Evolutionary conservation across 495 filamentous ascomycete species (phyloP).

Genomic region (Echria macrotheca): DNA sequence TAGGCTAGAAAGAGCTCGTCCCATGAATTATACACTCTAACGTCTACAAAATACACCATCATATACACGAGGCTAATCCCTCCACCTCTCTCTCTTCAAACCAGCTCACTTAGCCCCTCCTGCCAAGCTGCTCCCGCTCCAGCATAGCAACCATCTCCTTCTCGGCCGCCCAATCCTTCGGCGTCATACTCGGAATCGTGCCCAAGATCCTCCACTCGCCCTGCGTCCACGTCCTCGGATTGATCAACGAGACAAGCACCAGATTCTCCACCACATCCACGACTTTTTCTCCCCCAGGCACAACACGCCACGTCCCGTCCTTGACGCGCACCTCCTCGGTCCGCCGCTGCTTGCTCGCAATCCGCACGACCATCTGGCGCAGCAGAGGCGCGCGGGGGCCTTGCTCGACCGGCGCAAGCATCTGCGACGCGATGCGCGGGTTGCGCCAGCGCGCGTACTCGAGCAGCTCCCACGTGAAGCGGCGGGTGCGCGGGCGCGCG

Average conservation of each 20-base stretch:
- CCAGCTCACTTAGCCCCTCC: too few relatives aligned
- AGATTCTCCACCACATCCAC: slow-evolving; percentile 70
- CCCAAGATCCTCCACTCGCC: slow-evolving; percentile 75
- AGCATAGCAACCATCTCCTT: slow-evolving; percentile 9
- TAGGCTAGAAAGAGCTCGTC: too few relatives aligned
- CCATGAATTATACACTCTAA: too few relatives aligned
- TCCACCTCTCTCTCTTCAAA: too few relatives aligned
- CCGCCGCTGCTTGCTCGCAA: slow-evolving; percentile 62
- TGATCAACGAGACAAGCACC: slow-evolving; percentile 61
- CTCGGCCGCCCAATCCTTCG: slow-evolving; percentile 38
- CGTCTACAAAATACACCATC: too few relatives aligned
- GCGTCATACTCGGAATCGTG: slow-evolving; percentile 54
- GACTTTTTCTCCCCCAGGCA: slow-evolving; percentile 47
- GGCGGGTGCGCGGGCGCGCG: slow-evolving; percentile 41
- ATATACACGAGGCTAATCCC: too few relatives aligned
- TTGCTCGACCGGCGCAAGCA: slow-evolving; percentile 46
- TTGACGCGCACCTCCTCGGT: slow-evolving; percentile 29
- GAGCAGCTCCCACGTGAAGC: slow-evolving; percentile 62
- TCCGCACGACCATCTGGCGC: slow-evolving; percentile 68
- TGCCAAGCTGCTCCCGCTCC: background rate
- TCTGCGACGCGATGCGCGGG: slow-evolving; percentile 58
- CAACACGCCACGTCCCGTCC: slow-evolving; percentile 19
- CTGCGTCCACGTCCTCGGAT: slow-evolving; percentile 44
- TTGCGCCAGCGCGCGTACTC: slow-evolving; percentile 46
- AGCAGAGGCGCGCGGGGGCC: slow-evolving; percentile 28